These are phyloP conservation scores for Melastoma candidum DNA, from an alignment of 441 rosid genomes.

Conservation along the genomic window DNA sequence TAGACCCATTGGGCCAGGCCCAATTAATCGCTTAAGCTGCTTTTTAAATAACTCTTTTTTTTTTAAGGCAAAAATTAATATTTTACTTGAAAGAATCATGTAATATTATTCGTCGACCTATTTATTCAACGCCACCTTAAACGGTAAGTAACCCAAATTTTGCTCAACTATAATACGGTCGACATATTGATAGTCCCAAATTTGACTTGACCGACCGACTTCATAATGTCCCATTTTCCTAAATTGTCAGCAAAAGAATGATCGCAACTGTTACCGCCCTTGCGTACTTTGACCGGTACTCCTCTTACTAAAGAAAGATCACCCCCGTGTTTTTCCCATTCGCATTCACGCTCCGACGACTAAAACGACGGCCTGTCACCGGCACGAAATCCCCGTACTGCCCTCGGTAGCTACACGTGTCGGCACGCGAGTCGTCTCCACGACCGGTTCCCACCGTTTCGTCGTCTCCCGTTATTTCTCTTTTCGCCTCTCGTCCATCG, in stretches of 20 bases:
- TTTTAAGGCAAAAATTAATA: not conserved
- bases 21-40: too few species aligned
- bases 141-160: too few species aligned
- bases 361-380: not conserved
- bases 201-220: too few species aligned
- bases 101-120: too few species aligned
- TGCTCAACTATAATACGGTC: too few species aligned
- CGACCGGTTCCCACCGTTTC: not conserved
- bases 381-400: not conserved
- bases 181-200: too few species aligned
- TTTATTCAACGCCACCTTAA: too few species aligned
- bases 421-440: not conserved
- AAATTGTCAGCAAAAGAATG: too few species aligned
- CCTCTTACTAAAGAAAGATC: too few species aligned
- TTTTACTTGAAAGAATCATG: not conserved
- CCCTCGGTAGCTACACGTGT: not conserved
- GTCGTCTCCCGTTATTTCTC: not conserved
- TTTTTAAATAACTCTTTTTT: not conserved
- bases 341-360: not conserved
- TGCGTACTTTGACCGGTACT: slow-evolving; percentile 6
- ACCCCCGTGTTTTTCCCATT: not conserved
- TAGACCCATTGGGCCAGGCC: too few species aligned
- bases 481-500: not conserved
- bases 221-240: too few species aligned
- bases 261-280: not conserved